Evolutionary conservation across 2,329 filamentous ascomycete species (phyloP).

Genomic region (Fusarium redolens): DNA sequence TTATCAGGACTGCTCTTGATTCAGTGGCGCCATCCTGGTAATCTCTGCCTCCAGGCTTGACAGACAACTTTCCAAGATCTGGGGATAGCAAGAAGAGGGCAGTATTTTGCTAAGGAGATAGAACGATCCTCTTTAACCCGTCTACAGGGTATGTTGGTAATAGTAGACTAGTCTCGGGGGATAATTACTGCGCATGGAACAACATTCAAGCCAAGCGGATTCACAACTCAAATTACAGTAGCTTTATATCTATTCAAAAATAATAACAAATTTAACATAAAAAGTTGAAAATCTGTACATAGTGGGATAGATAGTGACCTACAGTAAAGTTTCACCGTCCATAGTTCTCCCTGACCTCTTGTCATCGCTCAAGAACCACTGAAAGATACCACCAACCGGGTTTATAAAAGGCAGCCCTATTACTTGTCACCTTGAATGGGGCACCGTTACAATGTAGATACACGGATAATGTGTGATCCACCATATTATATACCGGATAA

Average conservation of each 20-base stretch:
- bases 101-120: no score
- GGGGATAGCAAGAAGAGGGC: no score
- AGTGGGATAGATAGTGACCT: accelerated
- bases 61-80: accelerated
- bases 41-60: no score
- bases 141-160: not conserved
- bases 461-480: no score
- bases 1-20: not conserved
- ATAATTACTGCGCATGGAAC: not conserved
- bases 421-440: no score
- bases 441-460: no score
- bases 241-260: no score
- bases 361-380: no score
- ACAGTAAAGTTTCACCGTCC: not conserved
- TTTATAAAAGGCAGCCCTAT: no score
- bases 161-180: not conserved
- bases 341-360: not conserved
- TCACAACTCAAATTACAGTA: not conserved
- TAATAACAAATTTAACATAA: not conserved
- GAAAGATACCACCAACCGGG: no score
- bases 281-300: accelerated
- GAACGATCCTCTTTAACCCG: accelerated
- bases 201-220: not conserved
- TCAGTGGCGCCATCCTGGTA: no score
- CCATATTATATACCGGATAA: no score